A percentile compares a stretch with the other conserved stretches of the same genome.
These are phyloP conservation scores for Jatropha multifida DNA, from an alignment of 441 rosid genomes.

Conservation along the genomic window DNA sequence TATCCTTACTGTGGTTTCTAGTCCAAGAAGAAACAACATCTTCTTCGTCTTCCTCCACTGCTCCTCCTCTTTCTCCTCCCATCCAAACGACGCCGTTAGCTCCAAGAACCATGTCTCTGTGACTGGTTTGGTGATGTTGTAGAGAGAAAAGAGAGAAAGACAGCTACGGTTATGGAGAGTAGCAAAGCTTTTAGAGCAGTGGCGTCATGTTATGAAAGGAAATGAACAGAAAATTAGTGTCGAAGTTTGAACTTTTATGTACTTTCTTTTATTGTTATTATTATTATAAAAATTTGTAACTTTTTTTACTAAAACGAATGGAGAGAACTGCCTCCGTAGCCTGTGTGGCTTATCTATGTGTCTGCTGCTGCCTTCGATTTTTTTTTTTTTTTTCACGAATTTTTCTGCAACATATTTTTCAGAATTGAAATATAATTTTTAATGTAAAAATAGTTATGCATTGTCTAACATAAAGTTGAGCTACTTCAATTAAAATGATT, in stretches of 20 bases:
- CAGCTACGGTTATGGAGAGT: neutral
- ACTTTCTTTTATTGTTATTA: neutral
- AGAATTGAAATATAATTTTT: too few relatives aligned
- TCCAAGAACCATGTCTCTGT: conserved; percentile 48
- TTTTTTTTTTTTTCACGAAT: neutral
- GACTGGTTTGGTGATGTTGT: neutral
- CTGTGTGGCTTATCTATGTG: conserved; percentile 5
- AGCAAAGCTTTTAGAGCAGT: conserved; percentile 18
- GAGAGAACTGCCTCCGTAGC: conserved; percentile 13
- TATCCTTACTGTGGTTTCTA: conserved; percentile 31
- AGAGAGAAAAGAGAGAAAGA: conserved; percentile 5
- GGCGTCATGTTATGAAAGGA: conserved; percentile 22
- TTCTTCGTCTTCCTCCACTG: conserved; percentile 29
- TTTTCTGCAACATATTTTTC: neutral
- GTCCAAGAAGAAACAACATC: conserved; percentile 61
- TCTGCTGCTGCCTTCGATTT: neutral
- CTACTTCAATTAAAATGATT: too few relatives aligned
- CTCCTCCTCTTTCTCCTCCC: conserved; percentile 29
- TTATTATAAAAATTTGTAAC: too few relatives aligned
- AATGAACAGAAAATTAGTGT: conserved; percentile 25
- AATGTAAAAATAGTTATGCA: too few relatives aligned
- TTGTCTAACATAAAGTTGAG: too few relatives aligned
- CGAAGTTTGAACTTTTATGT: conserved; percentile 9
- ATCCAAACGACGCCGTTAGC: conserved; percentile 61
- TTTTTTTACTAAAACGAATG: conserved; percentile 6